A percentile compares a stretch with the other conserved stretches of the same genome.
Evolutionary conservation across 192 early-diverging fungal genomes (phyloP).

Genomic region (Mortierella claussenii): DNA sequence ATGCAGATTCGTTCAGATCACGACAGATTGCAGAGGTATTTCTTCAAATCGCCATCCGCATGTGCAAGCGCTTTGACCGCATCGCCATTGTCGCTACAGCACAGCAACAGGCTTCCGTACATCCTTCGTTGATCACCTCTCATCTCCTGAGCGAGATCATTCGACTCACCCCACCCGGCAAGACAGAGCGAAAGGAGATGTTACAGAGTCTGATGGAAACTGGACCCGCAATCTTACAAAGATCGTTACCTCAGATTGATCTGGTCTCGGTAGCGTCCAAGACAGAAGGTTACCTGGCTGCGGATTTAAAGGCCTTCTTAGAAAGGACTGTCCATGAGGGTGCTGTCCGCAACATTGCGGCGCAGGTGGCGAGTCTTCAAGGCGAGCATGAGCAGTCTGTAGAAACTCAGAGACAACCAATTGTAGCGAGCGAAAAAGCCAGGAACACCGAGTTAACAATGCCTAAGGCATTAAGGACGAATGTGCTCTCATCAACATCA

Average conservation of each 20-base stretch:
- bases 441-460: constrained; percentile 1
- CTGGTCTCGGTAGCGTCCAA: constrained; percentile 75
- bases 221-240: constrained; percentile 57
- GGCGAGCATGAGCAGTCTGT: constrained; percentile 14
- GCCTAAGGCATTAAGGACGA: neutral
- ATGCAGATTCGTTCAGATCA: constrained; percentile 72
- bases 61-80: constrained; percentile 58
- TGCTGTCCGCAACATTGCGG: constrained; percentile 70
- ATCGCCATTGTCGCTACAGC: constrained; percentile 71
- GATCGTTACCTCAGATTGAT: constrained; percentile 70
- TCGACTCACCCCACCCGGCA: constrained; percentile 71
- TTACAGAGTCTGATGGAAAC: constrained; percentile 72
- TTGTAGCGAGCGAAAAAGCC: neutral
- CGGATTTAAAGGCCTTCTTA: constrained; percentile 81
- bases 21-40: constrained; percentile 75
- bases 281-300: constrained; percentile 90
- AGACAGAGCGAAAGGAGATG: constrained; percentile 77
- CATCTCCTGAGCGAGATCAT: constrained; percentile 72
- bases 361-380: constrained; percentile 26
- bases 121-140: constrained; percentile 65
- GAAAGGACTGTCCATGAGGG: constrained; percentile 86
- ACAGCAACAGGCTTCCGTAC: constrained; percentile 71
- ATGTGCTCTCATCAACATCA: neutral
- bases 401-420: neutral
- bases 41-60: constrained; percentile 59